These are phyloP conservation scores for Dunaliella primolecta DNA, from an alignment of 139 green algal species.

Conservation along the genomic window DNA sequence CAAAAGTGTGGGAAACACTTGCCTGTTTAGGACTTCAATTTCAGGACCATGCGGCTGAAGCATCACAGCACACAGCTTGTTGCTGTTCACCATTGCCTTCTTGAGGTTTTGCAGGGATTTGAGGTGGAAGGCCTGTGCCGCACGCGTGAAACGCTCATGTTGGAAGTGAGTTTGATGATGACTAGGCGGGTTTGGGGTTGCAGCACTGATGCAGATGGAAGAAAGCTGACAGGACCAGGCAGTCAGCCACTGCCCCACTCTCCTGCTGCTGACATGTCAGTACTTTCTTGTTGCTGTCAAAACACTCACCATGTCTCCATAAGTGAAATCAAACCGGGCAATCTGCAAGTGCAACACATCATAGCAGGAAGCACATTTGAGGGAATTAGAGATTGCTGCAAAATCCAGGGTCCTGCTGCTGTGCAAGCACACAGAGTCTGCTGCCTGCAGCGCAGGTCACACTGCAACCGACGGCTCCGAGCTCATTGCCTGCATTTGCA, in stretches of 20 bases:
- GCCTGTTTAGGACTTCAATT: conserved; percentile 62
- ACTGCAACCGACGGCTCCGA: too few relatives aligned
- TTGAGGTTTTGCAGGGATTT: conserved; percentile 67
- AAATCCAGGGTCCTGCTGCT: too few relatives aligned
- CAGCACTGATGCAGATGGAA: not conserved
- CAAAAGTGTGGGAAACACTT: not conserved
- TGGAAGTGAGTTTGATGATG: not conserved
- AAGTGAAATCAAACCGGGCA: conserved; percentile 59
- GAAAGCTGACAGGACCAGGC: not conserved
- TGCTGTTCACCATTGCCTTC: conserved; percentile 57
- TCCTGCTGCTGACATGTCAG: too few relatives aligned
- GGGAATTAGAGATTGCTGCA: not conserved
- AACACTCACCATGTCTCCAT: conserved; percentile 32
- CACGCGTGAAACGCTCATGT: not conserved
- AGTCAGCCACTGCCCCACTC: not conserved
- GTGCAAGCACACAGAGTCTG: too few relatives aligned
- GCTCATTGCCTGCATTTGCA: too few relatives aligned
- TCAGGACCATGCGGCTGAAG: conserved; percentile 76
- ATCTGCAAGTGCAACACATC: conserved; percentile 27
- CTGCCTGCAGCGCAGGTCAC: too few relatives aligned
- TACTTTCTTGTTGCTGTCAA: too few relatives aligned
- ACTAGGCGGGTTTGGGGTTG: not conserved
- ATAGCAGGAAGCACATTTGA: conserved; percentile 14
- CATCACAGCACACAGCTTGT: conserved; percentile 72
- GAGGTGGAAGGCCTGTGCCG: conserved; percentile 62